phyloP scores from a whole-genome alignment of 371 early-diverging fungal species.

The Rhizomucor miehei region DNA sequence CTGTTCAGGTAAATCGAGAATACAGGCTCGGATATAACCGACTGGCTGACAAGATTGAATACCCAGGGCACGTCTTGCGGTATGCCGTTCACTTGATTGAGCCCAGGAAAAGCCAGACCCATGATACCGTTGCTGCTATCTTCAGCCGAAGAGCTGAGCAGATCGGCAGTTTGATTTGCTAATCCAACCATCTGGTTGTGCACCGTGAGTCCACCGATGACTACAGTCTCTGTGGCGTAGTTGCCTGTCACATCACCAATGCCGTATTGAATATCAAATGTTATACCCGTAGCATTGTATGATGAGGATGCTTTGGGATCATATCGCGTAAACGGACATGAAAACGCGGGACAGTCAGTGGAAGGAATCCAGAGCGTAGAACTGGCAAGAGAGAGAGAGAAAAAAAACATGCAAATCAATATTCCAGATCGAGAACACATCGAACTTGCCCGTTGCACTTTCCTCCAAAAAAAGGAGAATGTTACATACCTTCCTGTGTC shows the following conservation, averaged over 20 bases:
- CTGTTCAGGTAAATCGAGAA: constrained; percentile 35
- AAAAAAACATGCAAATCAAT: background rate
- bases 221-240: constrained; percentile 29
- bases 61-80: constrained; percentile 24
- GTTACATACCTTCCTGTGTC: constrained; percentile 41
- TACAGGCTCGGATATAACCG: constrained; percentile 27
- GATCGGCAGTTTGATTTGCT: constrained; percentile 16
- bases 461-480: too few species aligned
- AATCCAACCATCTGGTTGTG: constrained; percentile 28
- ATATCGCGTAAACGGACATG: constrained; percentile 28
- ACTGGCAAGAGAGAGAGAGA: background rate
- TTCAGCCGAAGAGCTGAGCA: constrained; percentile 6
- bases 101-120: constrained; percentile 30
- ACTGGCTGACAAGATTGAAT: constrained; percentile 19
- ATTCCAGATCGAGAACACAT: background rate
- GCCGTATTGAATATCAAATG: constrained; percentile 32
- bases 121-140: constrained; percentile 34
- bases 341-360: constrained; percentile 19
- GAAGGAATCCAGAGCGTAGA: constrained; percentile 35
- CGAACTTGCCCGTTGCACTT: too few species aligned
- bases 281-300: constrained; percentile 13
- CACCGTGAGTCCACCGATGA: constrained; percentile 18
- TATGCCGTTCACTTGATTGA: constrained; percentile 16
- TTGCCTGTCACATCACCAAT: constrained; percentile 37
- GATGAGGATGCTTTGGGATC: constrained; percentile 23